Conservation (phyloP, 768 basidiomycete genomes). For the Gymnopilus junonius region DNA sequence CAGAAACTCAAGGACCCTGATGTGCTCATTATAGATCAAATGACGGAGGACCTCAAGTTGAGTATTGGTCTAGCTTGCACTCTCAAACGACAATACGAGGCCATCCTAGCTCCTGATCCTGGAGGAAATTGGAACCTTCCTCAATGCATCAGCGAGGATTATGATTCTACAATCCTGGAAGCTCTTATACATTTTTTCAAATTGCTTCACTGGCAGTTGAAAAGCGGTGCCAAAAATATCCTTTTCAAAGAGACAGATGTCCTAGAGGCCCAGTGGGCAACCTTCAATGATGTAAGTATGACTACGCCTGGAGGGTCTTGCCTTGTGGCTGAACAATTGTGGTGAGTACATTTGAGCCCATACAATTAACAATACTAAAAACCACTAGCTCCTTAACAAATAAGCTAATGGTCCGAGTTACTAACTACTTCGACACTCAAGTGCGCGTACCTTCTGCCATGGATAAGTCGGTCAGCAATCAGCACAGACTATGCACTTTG, state of each 20-base stretch:
- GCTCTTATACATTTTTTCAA: constrained; percentile 90
- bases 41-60: constrained; percentile 90
- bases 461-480: constrained; percentile 26
- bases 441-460: constrained; percentile 72
- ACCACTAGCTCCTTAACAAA: constrained; percentile 83
- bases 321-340: constrained; percentile 93
- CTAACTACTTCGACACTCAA: constrained; percentile 94
- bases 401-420: constrained; percentile 89
- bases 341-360: constrained; percentile 54
- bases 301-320: constrained; percentile 86
- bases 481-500: constrained; percentile 8
- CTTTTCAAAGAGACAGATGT: constrained; percentile 99
- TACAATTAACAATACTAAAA: not conserved
- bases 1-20: constrained; percentile 88
- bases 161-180: constrained; percentile 87
- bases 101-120: constrained; percentile 86
- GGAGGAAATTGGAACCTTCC: constrained; percentile 89
- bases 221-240: constrained; percentile 88
- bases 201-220: constrained; percentile 94
- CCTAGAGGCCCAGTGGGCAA: constrained; percentile 95
- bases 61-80: constrained; percentile 91
- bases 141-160: constrained; percentile 86
- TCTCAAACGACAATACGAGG: constrained; percentile 93
- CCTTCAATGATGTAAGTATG: constrained; percentile 90
- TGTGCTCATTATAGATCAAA: constrained; percentile 90